A percentile compares a stretch with the other conserved stretches of the same genome.
Conservation (phyloP, 805 yeast species). For the Metschnikowia santaceciliae region DNA sequence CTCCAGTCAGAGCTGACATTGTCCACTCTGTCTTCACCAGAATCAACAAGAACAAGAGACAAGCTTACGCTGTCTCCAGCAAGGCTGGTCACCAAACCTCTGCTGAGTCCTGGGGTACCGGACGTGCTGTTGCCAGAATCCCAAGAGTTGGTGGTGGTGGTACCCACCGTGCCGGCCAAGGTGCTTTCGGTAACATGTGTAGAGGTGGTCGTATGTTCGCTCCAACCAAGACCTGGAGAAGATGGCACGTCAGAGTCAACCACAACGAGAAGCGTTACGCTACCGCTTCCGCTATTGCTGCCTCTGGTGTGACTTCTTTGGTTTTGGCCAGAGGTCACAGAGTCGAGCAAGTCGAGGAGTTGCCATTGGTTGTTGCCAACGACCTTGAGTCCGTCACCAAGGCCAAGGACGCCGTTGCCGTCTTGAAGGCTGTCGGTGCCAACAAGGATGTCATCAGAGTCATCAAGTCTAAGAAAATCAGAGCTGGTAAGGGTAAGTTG, state of each 20-base stretch:
- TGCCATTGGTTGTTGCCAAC: constrained; percentile 94
- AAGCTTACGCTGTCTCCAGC: constrained; percentile 99
- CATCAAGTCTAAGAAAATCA: constrained; percentile 95
- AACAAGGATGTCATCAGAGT: constrained; percentile 98
- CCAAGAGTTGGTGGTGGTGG: constrained; percentile 99
- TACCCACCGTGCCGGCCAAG: constrained; percentile 99
- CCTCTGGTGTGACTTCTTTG: constrained; percentile 96
- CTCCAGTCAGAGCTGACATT: constrained; percentile 99
- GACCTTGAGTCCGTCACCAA: constrained; percentile 89
- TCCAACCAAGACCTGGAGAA: constrained; percentile 99
- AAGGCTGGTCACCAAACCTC: constrained; percentile 99
- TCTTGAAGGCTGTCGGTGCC: constrained; percentile 97
- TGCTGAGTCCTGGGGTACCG: constrained; percentile 99
- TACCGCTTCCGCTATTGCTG: constrained; percentile 99
- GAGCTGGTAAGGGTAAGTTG: constrained; percentile 99
- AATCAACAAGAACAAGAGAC: constrained; percentile 99
- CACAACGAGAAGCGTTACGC: constrained; percentile 99
- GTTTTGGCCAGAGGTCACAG: constrained; percentile 99
- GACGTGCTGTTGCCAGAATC: constrained; percentile 99
- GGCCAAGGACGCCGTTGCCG: constrained; percentile 99
- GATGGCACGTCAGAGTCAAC: constrained; percentile 99
- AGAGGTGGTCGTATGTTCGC: constrained; percentile 99
- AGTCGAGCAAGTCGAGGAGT: constrained; percentile 96
- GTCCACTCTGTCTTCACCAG: constrained; percentile 98
- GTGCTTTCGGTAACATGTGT: constrained; percentile 99